Evolutionary conservation across 2,329 filamentous ascomycete species (phyloP).

Genomic region (Pyrenochaeta sp.): DNA sequence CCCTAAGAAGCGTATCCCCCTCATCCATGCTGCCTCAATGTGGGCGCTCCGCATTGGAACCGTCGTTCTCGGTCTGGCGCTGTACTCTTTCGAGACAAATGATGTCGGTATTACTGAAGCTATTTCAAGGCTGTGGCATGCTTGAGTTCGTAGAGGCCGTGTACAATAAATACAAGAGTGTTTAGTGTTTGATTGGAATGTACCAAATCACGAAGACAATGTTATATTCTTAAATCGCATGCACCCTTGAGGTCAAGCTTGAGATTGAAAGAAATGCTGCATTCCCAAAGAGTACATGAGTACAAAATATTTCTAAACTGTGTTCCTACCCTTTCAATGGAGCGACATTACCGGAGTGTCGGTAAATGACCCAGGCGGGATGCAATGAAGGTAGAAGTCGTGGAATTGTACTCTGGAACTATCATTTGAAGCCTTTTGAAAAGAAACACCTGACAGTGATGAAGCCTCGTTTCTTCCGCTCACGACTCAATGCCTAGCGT

Average conservation of each 20-base stretch:
- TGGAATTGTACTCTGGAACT: no score
- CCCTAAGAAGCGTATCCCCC: slow-evolving; percentile 74
- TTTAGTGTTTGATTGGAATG: not conserved
- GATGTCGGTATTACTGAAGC: slow-evolving; percentile 94
- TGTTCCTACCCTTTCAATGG: no score
- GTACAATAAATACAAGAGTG: slow-evolving; percentile 15
- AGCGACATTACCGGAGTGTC: no score
- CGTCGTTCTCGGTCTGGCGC: slow-evolving; percentile 80
- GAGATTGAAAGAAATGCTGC: not conserved
- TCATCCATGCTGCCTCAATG: slow-evolving; percentile 69
- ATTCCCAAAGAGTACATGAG: no score
- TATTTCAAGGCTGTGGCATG: slow-evolving; percentile 88
- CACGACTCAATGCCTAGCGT: no score
- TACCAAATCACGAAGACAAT: not conserved
- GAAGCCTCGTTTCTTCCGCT: not conserved
- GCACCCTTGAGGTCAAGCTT: not conserved
- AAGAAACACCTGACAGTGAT: no score
- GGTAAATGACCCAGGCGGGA: no score
- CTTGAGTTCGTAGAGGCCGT: slow-evolving; percentile 56
- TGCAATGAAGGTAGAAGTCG: no score
- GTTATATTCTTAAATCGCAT: not conserved
- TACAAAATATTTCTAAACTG: no score
- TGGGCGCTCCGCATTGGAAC: slow-evolving; percentile 85
- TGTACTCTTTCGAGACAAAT: slow-evolving; percentile 99
- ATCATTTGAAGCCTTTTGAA: no score